Base-by-base conservation (phyloP, 352 stramenopile genomes). In the Globisporangium irregulare region DNA sequence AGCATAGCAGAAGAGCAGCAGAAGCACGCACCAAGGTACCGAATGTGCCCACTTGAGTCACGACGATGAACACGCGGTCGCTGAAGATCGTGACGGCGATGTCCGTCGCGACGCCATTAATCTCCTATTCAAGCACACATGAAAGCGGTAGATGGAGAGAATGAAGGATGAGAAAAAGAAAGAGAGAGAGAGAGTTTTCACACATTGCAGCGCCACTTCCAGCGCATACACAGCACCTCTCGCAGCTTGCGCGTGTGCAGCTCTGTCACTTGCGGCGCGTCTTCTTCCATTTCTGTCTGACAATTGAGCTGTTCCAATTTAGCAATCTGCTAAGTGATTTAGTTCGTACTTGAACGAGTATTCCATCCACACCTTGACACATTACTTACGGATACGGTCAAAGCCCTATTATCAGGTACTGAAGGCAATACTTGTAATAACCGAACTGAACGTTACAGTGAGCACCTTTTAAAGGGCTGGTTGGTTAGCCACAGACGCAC, bases 41-140 rank as follows among this genome's bases (percentile, higher is more conserved):
- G 48, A 95, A 94, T 0, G 86, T 95, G 57, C 80, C 84, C 53
- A 95, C 62, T 66, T 95, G 87, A 22, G 86, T 93, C 66, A 93
- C 84, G 4, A 70, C 78, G 57, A 95, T 90, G 73, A 95, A 93
- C 54, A 95, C 62, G n/a, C 86, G 86, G 73, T 95, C 85, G 4
- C 70, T 66, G 59, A 95, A 95, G 62, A 94, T 84, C 25, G 84
- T 89, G 46, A 95, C 73, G 34, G 81, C 83, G 32, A 95, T 64
- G 48, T 93, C 80, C 6, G 87, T 95, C 48, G 73, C 66, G 4
- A 90, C 61, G 34, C 83, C 84, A 69, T 94, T 91, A 66, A 95
- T 92, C 8, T 80, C 79, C 87, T 95, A 60, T 58, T 9, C 29
- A 56, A n/a, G 18, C 36, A 18, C 34, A 14, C 8, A 18, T 48